Evolutionary conservation across 208 protist species (phyloP), one percentile per base, ranked within the genome.

Genomic region (Herpetomonas samuelpessoai): DNA sequence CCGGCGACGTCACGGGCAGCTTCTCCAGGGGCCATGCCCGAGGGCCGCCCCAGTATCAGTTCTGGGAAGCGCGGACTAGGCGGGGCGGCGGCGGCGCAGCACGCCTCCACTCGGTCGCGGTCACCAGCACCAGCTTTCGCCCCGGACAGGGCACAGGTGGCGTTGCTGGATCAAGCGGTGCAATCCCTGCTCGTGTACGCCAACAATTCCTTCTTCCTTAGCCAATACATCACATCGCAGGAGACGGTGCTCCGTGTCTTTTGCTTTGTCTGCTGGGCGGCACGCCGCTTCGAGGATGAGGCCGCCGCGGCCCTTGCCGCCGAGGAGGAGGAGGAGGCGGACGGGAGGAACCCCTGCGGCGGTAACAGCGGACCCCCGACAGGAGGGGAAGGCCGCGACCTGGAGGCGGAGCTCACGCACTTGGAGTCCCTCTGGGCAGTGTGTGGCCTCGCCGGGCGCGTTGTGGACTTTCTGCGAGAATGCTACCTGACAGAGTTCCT

Each of bases 401-500:
- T 92, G 22, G 67, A 83, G 49, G 53, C 47, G 16, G 84, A 92
- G 66, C 55, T 92, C 49, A 61, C 64, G 41, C 66, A 68, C 44
- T 66, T 93, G n/a, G 57, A 66, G 22, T 27, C 66, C 9, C 48
- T 86, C 18, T 77, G 72, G 74, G 60, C 59, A 2, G 47, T 48
- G 25, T 86, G 79, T 46, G 79, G 79, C 2, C 68, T 91, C 27
- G 68, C 67, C 24, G 77, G 70, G 12, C 72, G 68, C 22, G 51
- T 86, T 4, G 58, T 51, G 9, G 79, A 79, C 24, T 41, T 65
- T 3, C 63, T 91, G 68, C 73, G 73, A 30, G 79, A 88, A 50
- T 88, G 83, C 57, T 96, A 93, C 56, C 65, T 90, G 49, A 60
- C 79, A 12, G 86, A 96, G 62, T 93, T 91, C 39, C 67, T 96